Conservation (phyloP, 305 asterid species). For the Fraxinus sp. region DNA sequence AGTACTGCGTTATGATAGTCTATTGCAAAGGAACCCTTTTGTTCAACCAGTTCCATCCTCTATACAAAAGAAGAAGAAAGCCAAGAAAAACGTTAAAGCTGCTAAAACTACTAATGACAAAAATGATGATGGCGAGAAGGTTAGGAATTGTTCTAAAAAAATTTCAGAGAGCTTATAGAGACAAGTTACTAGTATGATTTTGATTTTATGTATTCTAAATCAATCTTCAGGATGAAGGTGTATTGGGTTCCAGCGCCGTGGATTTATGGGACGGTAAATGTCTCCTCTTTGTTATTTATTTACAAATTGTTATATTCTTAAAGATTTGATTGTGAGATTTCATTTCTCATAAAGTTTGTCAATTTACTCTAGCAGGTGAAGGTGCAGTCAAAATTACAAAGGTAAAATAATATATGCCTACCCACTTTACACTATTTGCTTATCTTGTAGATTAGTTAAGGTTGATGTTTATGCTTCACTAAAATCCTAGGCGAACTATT, state of each 20-base stretch:
- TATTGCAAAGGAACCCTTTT: conserved; percentile 76
- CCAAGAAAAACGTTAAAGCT: conserved; percentile 39
- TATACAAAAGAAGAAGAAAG: conserved; percentile 58
- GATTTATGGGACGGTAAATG: conserved; percentile 77
- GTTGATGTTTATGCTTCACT: background rate
- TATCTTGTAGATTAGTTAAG: conserved; percentile 4
- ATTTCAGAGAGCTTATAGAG: conserved; percentile 12
- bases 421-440: background rate
- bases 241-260: conserved; percentile 40
- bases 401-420: conserved; percentile 40
- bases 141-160: conserved; percentile 25
- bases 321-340: conserved; percentile 11
- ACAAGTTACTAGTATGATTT: background rate
- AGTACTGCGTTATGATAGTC: conserved; percentile 69
- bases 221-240: conserved; percentile 44
- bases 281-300: conserved; percentile 13
- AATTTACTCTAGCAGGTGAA: conserved; percentile 49
- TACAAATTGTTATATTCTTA: conserved; percentile 6
- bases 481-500: background rate
- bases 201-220: conserved; percentile 5
- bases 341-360: conserved; percentile 24
- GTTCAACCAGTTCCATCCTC: conserved; percentile 75
- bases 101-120: conserved; percentile 31
- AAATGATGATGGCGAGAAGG: conserved; percentile 40
- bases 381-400: conserved; percentile 37